Evolutionary conservation across 140 eudicot genomes (phyloP).

Genomic region (Flaveria floridana): DNA sequence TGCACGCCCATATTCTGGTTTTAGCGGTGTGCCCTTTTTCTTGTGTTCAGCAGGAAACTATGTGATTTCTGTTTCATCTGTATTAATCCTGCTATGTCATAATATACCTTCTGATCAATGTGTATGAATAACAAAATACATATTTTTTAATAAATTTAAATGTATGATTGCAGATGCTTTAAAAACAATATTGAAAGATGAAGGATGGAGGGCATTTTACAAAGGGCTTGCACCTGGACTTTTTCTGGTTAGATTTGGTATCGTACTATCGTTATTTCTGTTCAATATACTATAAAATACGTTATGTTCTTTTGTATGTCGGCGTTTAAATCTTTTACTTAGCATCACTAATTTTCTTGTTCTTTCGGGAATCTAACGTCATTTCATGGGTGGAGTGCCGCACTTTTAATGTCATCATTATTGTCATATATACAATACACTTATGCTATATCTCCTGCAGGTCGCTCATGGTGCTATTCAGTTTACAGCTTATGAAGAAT

Average conservation of each 20-base stretch:
- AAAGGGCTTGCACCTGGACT: slow-evolving; percentile 93
- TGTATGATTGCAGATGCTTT: slow-evolving; percentile 64
- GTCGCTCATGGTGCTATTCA: slow-evolving; percentile 98
- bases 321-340: slow-evolving; percentile 2
- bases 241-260: slow-evolving; percentile 74
- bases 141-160: neutral
- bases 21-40: slow-evolving; percentile 57
- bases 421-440: neutral
- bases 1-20: slow-evolving; percentile 69
- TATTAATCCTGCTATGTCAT: neutral
- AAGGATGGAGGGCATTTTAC: slow-evolving; percentile 92
- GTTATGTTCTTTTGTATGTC: slow-evolving; percentile 19
- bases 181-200: slow-evolving; percentile 89
- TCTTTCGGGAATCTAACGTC: neutral
- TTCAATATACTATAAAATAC: slow-evolving; percentile 17
- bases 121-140: neutral
- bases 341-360: neutral
- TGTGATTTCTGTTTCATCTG: slow-evolving; percentile 14
- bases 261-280: slow-evolving; percentile 20
- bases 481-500: slow-evolving; percentile 95
- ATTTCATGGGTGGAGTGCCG: neutral
- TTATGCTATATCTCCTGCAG: slow-evolving; percentile 54
- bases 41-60: neutral
- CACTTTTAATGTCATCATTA: neutral
- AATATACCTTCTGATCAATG: neutral